phyloP scores from a whole-genome alignment of 2,329 filamentous ascomycete genomes.

The Calycina herbarum region DNA sequence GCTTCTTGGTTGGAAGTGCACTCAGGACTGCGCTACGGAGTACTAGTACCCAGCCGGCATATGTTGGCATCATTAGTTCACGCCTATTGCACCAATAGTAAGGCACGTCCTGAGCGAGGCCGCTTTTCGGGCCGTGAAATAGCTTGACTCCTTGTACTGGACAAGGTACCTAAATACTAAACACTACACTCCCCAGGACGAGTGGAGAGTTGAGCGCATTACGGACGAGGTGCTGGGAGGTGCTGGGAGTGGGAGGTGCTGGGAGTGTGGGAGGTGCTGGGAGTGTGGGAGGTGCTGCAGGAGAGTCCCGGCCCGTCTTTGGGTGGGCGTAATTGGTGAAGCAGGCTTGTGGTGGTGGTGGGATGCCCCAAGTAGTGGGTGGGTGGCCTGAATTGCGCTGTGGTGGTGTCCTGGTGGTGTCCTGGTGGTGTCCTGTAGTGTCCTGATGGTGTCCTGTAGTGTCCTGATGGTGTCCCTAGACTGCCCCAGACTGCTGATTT shows the following conservation, averaged over 20 bases:
- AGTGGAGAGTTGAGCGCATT: background rate
- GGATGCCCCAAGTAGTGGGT: too few species aligned
- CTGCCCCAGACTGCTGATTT: background rate
- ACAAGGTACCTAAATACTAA: background rate
- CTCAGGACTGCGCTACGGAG: background rate
- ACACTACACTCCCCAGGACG: background rate
- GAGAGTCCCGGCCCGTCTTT: background rate
- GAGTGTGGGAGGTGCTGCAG: background rate
- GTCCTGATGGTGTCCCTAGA: background rate
- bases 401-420: background rate
- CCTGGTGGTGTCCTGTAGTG: background rate
- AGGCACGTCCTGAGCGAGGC: background rate
- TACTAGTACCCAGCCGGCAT: background rate
- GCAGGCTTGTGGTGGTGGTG: background rate
- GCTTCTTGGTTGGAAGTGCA: background rate
- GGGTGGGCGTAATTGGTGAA: background rate
- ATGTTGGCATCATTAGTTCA: background rate
- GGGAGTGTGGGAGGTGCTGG: background rate
- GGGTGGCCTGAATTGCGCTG: background rate
- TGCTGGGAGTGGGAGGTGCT: background rate
- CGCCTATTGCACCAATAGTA: background rate
- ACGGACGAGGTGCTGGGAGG: background rate
- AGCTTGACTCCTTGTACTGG: background rate
- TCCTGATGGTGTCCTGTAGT: background rate
- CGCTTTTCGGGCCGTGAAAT: background rate